phyloP scores from a whole-genome alignment of 768 basidiomycete genomes.

The Phaffia tasmanica region DNA sequence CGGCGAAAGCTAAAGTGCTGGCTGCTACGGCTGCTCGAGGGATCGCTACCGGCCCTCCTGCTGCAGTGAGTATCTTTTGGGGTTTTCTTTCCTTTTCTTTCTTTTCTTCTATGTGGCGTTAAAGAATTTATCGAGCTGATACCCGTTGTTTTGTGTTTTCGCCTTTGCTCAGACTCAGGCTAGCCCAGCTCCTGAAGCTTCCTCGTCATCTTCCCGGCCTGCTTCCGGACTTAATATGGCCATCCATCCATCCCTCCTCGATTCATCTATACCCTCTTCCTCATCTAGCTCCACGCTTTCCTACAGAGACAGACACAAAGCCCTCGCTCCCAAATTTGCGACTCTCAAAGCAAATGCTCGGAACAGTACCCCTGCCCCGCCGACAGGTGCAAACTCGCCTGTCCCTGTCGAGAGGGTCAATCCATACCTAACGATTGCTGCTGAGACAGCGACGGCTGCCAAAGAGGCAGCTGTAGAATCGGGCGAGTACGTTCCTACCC shows the following conservation, averaged over 20 bases:
- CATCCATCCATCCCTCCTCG: conserved; percentile 73
- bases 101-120: conserved; percentile 10
- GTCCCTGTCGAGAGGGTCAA: conserved; percentile 42
- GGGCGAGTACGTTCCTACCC: conserved; percentile 10
- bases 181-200: conserved; percentile 11
- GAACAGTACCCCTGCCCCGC: conserved; percentile 51
- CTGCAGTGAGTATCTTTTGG: conserved; percentile 62
- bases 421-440: conserved; percentile 55
- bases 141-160: conserved; percentile 5
- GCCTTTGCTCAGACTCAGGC: not conserved
- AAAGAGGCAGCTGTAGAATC: conserved; percentile 24
- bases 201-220: conserved; percentile 18
- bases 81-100: conserved; percentile 41
- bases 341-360: conserved; percentile 83
- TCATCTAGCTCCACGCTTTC: conserved; percentile 49
- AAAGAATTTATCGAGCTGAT: conserved; percentile 13
- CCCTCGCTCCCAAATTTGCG: conserved; percentile 98
- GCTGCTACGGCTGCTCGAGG: conserved; percentile 59
- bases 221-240: conserved; percentile 72
- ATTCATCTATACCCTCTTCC: conserved; percentile 47
- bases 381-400: conserved; percentile 41
- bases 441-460: conserved; percentile 25
- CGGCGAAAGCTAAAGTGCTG: conserved; percentile 72
- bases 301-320: conserved; percentile 79
- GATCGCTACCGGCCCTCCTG: conserved; percentile 67